phyloP scores from a whole-genome alignment of 345 rosid species.

The Salix brachista region DNA sequence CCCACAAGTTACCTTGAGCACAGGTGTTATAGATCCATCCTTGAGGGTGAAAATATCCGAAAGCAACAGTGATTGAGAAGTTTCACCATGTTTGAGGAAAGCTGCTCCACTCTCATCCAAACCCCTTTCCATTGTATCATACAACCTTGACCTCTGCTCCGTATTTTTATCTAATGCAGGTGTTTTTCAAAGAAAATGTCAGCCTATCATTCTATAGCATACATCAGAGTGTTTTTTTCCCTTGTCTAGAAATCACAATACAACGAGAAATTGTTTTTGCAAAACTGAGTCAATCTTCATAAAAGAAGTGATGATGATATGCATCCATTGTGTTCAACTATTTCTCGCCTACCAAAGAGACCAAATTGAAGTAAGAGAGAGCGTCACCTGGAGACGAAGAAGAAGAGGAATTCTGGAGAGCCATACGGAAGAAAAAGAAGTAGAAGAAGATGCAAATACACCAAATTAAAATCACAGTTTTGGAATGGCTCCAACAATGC shows the following conservation, averaged over 20 bases:
- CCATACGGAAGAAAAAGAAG: slow-evolving; percentile 48
- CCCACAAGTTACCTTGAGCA: slow-evolving; percentile 50
- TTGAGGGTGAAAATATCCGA: slow-evolving; percentile 70
- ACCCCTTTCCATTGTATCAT: slow-evolving; percentile 77
- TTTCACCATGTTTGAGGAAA: slow-evolving; percentile 81
- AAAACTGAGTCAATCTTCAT: neutral
- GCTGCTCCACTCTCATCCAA: slow-evolving; percentile 62
- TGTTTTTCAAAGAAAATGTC: neutral
- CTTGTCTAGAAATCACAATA: neutral
- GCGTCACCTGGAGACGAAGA: slow-evolving; percentile 34
- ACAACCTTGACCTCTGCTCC: slow-evolving; percentile 55
- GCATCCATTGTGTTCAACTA: neutral
- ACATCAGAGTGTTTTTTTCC: too few relatives aligned
- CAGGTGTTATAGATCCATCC: slow-evolving; percentile 62
- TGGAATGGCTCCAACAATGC: slow-evolving; percentile 52
- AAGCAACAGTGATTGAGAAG: slow-evolving; percentile 78
- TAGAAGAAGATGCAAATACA: slow-evolving; percentile 39
- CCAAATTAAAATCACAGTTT: slow-evolving; percentile 45
- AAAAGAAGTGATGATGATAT: neutral
- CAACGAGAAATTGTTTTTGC: neutral
- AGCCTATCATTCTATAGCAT: neutral
- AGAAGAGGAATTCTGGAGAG: slow-evolving; percentile 35
- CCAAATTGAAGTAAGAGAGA: neutral
- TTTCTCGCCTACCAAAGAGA: neutral
- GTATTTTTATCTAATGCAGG: slow-evolving; percentile 40